These are phyloP conservation scores for Calonectria crousiana DNA, from an alignment of 2,329 filamentous ascomycete species.

Conservation along the genomic window DNA sequence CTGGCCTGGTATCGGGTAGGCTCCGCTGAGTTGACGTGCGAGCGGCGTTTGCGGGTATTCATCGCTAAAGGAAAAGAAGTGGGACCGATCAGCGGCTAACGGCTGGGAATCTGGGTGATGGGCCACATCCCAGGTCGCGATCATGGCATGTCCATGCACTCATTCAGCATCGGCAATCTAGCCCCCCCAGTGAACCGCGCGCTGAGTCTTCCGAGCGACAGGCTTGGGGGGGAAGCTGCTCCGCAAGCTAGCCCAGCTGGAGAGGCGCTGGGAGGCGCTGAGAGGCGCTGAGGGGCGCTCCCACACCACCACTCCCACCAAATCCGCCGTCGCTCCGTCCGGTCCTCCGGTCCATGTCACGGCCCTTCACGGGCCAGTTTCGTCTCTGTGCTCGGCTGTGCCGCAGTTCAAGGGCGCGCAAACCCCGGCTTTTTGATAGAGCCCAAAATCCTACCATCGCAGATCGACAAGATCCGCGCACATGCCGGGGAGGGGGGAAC, in stretches of 20 bases:
- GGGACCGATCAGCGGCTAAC: not conserved
- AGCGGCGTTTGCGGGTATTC: not conserved
- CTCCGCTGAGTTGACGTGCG: not conserved
- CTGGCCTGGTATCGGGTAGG: not conserved
- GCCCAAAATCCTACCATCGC: not conserved
- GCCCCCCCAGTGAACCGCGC: not conserved
- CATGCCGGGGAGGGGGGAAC: not conserved
- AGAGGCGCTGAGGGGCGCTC: too few species aligned
- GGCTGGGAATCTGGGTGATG: not conserved
- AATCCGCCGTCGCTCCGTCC: not conserved
- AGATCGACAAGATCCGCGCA: conserved; percentile 7
- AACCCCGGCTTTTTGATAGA: not conserved
- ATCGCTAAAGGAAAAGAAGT: too few species aligned
- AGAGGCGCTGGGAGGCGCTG: not conserved
- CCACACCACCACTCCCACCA: not conserved
- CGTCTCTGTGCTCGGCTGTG: not conserved
- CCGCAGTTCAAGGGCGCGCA: not conserved
- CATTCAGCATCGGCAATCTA: not conserved
- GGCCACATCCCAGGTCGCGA: not conserved
- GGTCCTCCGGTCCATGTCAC: not conserved
- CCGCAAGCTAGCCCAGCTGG: not conserved
- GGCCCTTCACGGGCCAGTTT: not conserved
- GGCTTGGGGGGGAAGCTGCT: not conserved
- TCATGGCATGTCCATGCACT: not conserved
- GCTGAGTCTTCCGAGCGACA: not conserved